These are phyloP conservation scores for Boletus pseudo-olivaceus DNA, from an alignment of 768 basidiomycete genomes.

Conservation along the genomic window DNA sequence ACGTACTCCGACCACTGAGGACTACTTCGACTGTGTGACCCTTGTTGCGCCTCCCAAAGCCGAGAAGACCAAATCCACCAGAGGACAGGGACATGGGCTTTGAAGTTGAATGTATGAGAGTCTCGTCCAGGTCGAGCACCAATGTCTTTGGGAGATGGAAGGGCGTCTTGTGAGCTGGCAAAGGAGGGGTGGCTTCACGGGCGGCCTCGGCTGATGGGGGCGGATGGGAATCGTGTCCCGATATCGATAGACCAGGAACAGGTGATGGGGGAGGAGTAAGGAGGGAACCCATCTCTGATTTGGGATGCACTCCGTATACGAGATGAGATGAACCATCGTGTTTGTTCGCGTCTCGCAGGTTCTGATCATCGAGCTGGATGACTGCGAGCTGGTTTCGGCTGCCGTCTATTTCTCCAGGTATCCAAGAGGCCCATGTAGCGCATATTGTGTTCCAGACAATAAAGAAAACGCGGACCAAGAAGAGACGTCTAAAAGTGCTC, in stretches of 20 bases:
- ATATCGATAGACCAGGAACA: slow-evolving; percentile 7
- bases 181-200: slow-evolving; percentile 50
- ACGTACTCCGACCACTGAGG: slow-evolving; percentile 79
- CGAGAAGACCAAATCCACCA: slow-evolving; percentile 59
- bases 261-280: slow-evolving; percentile 28
- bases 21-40: slow-evolving; percentile 92
- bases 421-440: slow-evolving; percentile 53
- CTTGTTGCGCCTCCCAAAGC: slow-evolving; percentile 56
- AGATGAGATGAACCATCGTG: slow-evolving; percentile 11
- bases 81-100: slow-evolving; percentile 55
- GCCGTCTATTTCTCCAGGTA: slow-evolving; percentile 23
- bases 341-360: slow-evolving; percentile 3
- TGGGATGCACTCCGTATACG: slow-evolving; percentile 7
- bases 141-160: slow-evolving; percentile 90
- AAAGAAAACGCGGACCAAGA: slow-evolving; percentile 68
- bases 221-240: slow-evolving; percentile 9
- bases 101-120: slow-evolving; percentile 95
- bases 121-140: slow-evolving; percentile 97
- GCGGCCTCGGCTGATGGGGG: slow-evolving; percentile 26
- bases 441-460: slow-evolving; percentile 68
- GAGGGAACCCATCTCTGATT: slow-evolving; percentile 15
- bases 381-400: slow-evolving; percentile 8
- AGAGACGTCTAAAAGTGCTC: slow-evolving; percentile 52
- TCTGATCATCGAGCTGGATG: slow-evolving; percentile 7
- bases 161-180: slow-evolving; percentile 53